These are phyloP conservation scores for Schizophyllum commune DNA, from an alignment of 1,284 basidiomycete species.

Conservation along the genomic window DNA sequence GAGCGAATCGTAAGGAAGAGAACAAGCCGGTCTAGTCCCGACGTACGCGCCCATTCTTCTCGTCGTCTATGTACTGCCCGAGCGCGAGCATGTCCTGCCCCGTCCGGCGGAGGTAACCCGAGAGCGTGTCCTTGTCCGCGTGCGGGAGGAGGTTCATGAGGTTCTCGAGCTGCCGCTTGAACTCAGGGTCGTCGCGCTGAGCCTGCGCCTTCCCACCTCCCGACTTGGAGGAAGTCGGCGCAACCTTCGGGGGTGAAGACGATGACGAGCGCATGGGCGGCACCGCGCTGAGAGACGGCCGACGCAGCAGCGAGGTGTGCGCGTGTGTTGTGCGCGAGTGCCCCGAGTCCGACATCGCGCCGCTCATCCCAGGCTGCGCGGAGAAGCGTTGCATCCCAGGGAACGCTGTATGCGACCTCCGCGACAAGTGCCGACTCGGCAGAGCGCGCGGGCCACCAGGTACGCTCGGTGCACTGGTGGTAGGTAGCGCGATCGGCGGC, in stretches of 20 bases:
- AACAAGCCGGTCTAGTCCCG: constrained; percentile 21
- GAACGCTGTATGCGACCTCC: not conserved
- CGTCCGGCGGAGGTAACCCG: constrained; percentile 63
- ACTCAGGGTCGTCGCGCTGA: constrained; percentile 36
- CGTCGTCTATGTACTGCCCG: constrained; percentile 82
- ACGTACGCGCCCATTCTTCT: constrained; percentile 64
- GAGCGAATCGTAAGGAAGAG: not conserved
- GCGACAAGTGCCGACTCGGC: constrained; percentile 33
- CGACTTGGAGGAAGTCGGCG: not conserved
- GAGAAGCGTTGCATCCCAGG: constrained; percentile 17
- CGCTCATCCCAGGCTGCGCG: constrained; percentile 19
- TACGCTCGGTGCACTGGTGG: constrained; percentile 40
- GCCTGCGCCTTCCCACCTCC: constrained; percentile 18
- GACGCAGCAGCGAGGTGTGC: not conserved
- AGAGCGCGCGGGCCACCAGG: constrained; percentile 73
- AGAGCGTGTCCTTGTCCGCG: constrained; percentile 61
- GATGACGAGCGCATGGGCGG: not conserved
- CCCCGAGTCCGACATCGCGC: constrained; percentile 19
- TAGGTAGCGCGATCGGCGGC: constrained; percentile 26
- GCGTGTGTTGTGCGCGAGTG: not conserved
- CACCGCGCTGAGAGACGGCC: not conserved
- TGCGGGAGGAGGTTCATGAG: constrained; percentile 71
- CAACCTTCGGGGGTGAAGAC: not conserved
- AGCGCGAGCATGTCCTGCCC: constrained; percentile 80
- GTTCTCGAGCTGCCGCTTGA: constrained; percentile 60